Evolutionary conservation across 495 filamentous ascomycete species (phyloP), one percentile per base, ranked within the genome.

Genomic region (Gamarada debralockiae): DNA sequence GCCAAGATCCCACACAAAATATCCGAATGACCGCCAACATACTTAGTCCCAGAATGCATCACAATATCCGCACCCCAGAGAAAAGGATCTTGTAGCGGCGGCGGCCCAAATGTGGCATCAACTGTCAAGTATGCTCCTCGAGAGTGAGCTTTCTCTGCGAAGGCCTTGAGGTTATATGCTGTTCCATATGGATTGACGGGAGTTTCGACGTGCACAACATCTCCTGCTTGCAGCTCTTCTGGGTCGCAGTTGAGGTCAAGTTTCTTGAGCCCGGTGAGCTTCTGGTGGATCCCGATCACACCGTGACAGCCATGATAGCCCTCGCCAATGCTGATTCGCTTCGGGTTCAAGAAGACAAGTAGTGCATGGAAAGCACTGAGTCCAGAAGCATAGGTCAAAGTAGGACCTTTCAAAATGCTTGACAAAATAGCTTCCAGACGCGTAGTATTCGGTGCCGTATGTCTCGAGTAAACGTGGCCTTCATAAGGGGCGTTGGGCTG

Each of bases 241-340:
- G 75, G 67, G 0, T 73, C 50, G 39, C 81, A 84, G 60, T 86
- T 75, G 10, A 93, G 75, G 1, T 73, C 68, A 10, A 96, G 72
- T 41, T 83, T 76, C 53, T 82, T 64, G 17, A 91, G 76, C 0
- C 84, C 84, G 18, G 80, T 87, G 15, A 96, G 77, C 54, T 84
- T 84, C 52, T 73, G 61, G 50, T 92, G 75, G 42, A 98, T 66
- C 6, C 65, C 65, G 49, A 96, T 77, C 17, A 95, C 84, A 50
- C 86, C 90, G 69, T 95, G 90, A 69, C 87, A 92, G 60, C 93
- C 93, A 72, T 98, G 93, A 70, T 98, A 98, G 29, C 88, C 90
- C 41, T 76, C 82, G 29, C 83, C 83, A 56, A 96, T 86, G 59
- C 88, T 78, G 40, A 98, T 79, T 36, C 82, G 80, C 41, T 78